These are phyloP conservation scores for Lactuca saligna DNA, from an alignment of 129 eudicot genomes.

Conservation along the genomic window DNA sequence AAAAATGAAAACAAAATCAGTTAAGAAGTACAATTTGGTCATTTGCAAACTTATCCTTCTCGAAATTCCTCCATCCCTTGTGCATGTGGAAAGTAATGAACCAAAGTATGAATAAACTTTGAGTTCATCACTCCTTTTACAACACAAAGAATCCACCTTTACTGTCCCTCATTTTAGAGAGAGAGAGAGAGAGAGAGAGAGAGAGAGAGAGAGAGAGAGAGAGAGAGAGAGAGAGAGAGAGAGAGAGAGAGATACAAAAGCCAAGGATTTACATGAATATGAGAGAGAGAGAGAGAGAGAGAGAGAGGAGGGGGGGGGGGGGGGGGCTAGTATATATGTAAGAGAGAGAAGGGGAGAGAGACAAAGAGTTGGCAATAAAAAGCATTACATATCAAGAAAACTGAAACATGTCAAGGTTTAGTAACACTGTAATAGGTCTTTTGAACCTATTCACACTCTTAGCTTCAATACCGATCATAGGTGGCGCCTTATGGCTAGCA, in stretches of 20 bases:
- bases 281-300: no score
- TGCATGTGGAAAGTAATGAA: constrained; percentile 25
- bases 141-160: constrained; percentile 6
- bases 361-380: background rate
- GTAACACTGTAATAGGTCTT: constrained; percentile 83
- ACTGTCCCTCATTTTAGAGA: background rate
- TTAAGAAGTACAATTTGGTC: constrained; percentile 9
- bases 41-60: constrained; percentile 17
- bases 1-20: no score
- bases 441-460: constrained; percentile 76
- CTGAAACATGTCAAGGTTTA: constrained; percentile 53
- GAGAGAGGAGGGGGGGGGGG: no score
- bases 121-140: constrained; percentile 22
- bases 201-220: no score
- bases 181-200: no score
- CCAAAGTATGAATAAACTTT: background rate
- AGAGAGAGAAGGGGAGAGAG: constrained; percentile 1
- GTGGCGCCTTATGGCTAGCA: constrained; percentile 82
- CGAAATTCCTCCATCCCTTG: constrained; percentile 28
- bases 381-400: constrained; percentile 1
- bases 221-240: constrained; percentile 1
- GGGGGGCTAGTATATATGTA: background rate
- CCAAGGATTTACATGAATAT: no score
- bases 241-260: no score
- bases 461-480: constrained; percentile 82